Evolutionary conservation across 2,329 filamentous ascomycete genomes (phyloP).

Genomic region (Fusarium nisikadoi): DNA sequence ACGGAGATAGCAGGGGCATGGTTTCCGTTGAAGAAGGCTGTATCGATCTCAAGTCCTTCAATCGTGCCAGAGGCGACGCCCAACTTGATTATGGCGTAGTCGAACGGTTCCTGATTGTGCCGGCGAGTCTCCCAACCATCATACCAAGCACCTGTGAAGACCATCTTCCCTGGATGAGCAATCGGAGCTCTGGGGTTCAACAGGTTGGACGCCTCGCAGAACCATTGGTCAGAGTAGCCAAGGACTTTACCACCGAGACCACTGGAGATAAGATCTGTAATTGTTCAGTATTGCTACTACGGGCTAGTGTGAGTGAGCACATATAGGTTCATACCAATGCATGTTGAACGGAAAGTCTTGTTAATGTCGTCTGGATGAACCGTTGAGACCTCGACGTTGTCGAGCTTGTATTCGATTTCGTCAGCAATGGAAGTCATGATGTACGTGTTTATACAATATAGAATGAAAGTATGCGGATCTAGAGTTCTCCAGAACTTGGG

Average conservation of each 20-base stretch:
- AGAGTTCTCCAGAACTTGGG: neutral
- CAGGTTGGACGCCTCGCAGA: conserved; percentile 72
- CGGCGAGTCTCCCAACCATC: conserved; percentile 77
- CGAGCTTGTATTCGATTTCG: conserved; percentile 66
- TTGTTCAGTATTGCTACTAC: neutral
- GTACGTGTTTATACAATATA: neutral
- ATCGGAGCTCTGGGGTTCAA: conserved; percentile 72
- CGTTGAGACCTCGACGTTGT: conserved; percentile 60
- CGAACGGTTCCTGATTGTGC: conserved; percentile 72
- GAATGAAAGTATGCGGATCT: neutral
- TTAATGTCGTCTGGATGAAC: conserved; percentile 68
- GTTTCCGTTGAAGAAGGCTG: conserved; percentile 84
- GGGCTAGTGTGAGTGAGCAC: neutral
- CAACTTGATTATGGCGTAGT: conserved; percentile 74
- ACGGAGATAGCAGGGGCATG: conserved; percentile 83
- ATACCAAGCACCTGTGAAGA: conserved; percentile 76
- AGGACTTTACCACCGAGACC: conserved; percentile 71
- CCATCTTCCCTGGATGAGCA: conserved; percentile 73
- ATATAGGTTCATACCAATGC: conserved; percentile 63
- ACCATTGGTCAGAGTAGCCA: conserved; percentile 75
- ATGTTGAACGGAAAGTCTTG: conserved; percentile 68
- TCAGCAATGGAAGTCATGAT: conserved; percentile 54
- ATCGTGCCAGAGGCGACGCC: conserved; percentile 78
- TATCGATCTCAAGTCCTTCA: conserved; percentile 81
- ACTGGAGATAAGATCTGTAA: conserved; percentile 68